A percentile compares a stretch with the other conserved stretches of the same genome.
Evolutionary conservation across 192 early-diverging fungal genomes (phyloP).

Genomic region (Backusella morwellensis): DNA sequence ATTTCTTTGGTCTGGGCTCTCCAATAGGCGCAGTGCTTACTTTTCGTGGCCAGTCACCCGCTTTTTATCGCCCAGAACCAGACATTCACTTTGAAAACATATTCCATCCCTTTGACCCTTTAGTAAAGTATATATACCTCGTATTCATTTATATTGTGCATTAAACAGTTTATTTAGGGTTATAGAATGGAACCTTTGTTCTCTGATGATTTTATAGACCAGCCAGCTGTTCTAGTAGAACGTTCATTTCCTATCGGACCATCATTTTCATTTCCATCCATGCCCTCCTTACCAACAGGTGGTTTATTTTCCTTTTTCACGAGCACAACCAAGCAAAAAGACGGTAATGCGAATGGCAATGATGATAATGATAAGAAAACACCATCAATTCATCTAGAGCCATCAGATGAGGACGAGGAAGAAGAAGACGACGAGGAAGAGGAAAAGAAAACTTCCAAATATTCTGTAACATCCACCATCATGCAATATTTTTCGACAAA

Average conservation of each 20-base stretch:
- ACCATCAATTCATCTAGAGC: neutral
- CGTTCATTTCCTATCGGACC: constrained; percentile 28
- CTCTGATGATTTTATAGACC: constrained; percentile 34
- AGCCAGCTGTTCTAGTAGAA: constrained; percentile 36
- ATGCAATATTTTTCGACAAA: constrained; percentile 1
- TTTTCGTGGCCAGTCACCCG: constrained; percentile 57
- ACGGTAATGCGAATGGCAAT: neutral
- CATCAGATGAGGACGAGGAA: neutral
- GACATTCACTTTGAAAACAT: constrained; percentile 65
- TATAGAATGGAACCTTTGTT: constrained; percentile 69
- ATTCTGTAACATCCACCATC: neutral
- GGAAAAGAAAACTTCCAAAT: neutral
- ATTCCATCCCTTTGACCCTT: constrained; percentile 74
- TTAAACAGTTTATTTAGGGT: constrained; percentile 26
- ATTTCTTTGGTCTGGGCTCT: constrained; percentile 49
- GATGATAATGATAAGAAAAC: neutral
- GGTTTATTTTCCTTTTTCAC: constrained; percentile 25
- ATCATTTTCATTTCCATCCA: constrained; percentile 35
- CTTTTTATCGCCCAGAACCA: constrained; percentile 49
- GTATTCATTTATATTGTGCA: neutral
- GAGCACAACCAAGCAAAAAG: neutral
- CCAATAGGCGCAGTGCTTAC: constrained; percentile 60
- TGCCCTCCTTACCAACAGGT: constrained; percentile 30
- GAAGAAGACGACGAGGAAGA: neutral
- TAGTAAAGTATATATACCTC: constrained; percentile 24